phyloP scores from a whole-genome alignment of 2,329 filamentous ascomycete species.

The Aspergillus candidus region DNA sequence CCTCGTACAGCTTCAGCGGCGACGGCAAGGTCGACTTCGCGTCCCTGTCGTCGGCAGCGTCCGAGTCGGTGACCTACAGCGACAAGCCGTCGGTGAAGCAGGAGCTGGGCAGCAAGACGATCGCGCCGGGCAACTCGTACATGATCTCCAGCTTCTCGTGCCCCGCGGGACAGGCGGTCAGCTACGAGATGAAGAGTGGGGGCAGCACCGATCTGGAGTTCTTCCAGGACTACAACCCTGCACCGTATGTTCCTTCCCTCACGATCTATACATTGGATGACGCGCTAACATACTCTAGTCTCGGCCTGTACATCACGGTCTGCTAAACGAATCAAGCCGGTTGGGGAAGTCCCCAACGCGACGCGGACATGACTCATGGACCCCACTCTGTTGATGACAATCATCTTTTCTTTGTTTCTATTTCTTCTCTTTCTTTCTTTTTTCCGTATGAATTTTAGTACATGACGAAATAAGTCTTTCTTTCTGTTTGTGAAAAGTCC shows the following conservation, averaged over 20 bases:
- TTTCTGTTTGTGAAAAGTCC: no score
- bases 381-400: constrained; percentile 1
- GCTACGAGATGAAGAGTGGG: constrained; percentile 47
- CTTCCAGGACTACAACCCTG: constrained; percentile 59
- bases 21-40: constrained; percentile 50
- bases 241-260: constrained; percentile 33
- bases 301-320: constrained; percentile 40
- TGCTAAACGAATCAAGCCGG: constrained; percentile 23
- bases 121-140: constrained; percentile 52
- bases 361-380: constrained; percentile 14
- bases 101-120: constrained; percentile 40
- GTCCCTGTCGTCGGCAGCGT: constrained; percentile 45
- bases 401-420: neutral
- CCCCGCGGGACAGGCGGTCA: constrained; percentile 47
- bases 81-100: constrained; percentile 44
- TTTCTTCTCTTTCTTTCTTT: neutral
- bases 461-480: no score
- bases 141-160: constrained; percentile 51
- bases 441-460: neutral
- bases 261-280: neutral
- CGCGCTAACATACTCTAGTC: constrained; percentile 19
- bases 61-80: constrained; percentile 47
- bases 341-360: constrained; percentile 2
- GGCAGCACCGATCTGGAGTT: constrained; percentile 51
- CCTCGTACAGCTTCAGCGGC: constrained; percentile 51